Evolutionary conservation across 2,329 filamentous ascomycete genomes (phyloP), one percentile per base, ranked within the genome.

Genomic region (Venturia carpophila): DNA sequence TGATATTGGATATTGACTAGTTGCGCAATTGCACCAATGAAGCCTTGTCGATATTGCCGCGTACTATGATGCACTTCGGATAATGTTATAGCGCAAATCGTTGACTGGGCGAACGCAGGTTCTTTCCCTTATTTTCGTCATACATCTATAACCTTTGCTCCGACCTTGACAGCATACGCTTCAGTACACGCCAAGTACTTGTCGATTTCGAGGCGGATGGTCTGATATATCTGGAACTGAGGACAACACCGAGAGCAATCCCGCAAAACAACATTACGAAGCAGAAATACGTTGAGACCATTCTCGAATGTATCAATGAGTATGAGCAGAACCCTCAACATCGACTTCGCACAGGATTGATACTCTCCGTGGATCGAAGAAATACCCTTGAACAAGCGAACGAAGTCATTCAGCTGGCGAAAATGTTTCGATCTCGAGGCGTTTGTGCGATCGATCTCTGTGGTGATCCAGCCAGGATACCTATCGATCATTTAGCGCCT

Each of bases 361-460:
- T 94, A 68, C 80, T 94, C 13, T 90, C 88, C 41, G 79, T 93
- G 47, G 90, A 95, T 74, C 83, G 90, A 21, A 82, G 87, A 24
- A 84, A 84, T 68, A 79, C 82, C 10, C 69, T 79, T 10, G 71
- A 75, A 1, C 83, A 88, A 68, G 90, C 90, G 0, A 71, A 78
- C n/a, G 79, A 86, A 67, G 83, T 87, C 3, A 80, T 92, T 30
- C 76, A 82, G 21, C 80, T 94, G 1, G 89, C 88, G 1, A 73
- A 82, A 60, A 76, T 78, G 66, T 83, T 86, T 72, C 76, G 75
- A 17, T 68, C 70, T 45, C 71, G 75, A 5, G 84, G 85, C 21
- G 83, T 93, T 5, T 87, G 93, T 0, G 90, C 86, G 17, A 75
- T 94, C 27, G 91, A 94, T 71, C 82, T 94, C 24, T 93, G 90